phyloP scores from a whole-genome alignment of 2,329 filamentous ascomycete genomes.

The Penicillium sp. region DNA sequence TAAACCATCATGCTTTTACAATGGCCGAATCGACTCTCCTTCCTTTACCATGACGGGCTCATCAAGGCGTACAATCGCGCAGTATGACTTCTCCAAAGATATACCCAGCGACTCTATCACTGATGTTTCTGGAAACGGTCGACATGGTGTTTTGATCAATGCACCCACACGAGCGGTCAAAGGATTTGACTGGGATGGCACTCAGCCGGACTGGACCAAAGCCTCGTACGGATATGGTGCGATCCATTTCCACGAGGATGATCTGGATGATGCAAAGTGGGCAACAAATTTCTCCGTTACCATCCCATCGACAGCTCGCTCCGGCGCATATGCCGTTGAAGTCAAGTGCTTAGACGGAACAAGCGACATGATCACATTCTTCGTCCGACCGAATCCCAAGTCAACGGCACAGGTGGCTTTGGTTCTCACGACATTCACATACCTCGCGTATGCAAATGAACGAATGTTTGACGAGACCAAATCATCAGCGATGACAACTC shows the following conservation, averaged over 20 bases:
- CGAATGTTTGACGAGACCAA: slow-evolving; percentile 34
- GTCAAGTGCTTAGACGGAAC: slow-evolving; percentile 10
- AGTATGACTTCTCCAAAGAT: background rate
- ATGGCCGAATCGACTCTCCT: background rate
- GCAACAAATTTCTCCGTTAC: slow-evolving; percentile 31
- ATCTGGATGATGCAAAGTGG: slow-evolving; percentile 39
- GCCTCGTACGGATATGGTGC: slow-evolving; percentile 37
- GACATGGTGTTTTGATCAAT: slow-evolving; percentile 32
- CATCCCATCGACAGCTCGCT: slow-evolving; percentile 11
- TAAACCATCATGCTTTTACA: background rate
- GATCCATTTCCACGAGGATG: slow-evolving; percentile 42
- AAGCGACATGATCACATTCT: slow-evolving; percentile 34
- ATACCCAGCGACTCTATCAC: background rate
- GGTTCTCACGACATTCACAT: slow-evolving; percentile 39
- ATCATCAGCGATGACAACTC: slow-evolving; percentile 23
- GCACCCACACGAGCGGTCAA: slow-evolving; percentile 34
- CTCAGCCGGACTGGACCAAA: slow-evolving; percentile 31
- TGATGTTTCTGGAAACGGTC: slow-evolving; percentile 24
- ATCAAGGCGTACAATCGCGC: background rate
- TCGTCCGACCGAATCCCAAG: slow-evolving; percentile 27
- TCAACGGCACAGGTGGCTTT: slow-evolving; percentile 24
- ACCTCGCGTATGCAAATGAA: slow-evolving; percentile 42
- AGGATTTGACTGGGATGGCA: slow-evolving; percentile 35
- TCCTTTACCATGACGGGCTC: background rate
- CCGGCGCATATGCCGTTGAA: slow-evolving; percentile 31